These are phyloP conservation scores for Nitzschia sp. DNA, from an alignment of 108 stramenopile species.

Conservation along the genomic window DNA sequence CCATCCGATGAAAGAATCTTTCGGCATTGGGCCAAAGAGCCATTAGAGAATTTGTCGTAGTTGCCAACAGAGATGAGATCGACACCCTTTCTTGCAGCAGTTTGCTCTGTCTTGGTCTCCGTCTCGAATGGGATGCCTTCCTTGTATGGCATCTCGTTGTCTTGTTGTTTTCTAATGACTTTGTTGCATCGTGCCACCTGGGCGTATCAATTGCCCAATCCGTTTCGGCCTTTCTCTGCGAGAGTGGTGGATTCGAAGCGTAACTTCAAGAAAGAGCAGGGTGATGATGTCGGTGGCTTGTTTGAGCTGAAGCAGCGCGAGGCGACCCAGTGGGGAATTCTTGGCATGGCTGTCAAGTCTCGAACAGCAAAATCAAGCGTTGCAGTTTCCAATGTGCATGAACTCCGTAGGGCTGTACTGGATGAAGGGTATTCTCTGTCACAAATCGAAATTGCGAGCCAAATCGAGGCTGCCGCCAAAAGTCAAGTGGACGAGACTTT, in stretches of 20 bases:
- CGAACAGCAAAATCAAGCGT: conserved; percentile 3
- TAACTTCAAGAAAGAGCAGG: not conserved
- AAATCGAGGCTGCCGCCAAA: conserved; percentile 12
- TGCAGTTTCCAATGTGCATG: conserved; percentile 8
- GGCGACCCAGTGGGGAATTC: conserved; percentile 4
- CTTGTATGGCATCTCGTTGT: no score
- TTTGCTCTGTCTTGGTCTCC: no score
- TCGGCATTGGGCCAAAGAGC: no score
- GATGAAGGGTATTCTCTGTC: conserved; percentile 9
- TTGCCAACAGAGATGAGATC: no score
- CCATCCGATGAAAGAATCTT: no score
- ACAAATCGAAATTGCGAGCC: conserved; percentile 1
- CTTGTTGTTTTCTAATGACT: no score
- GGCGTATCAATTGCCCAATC: no score
- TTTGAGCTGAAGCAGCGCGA: not conserved
- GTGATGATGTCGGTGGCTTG: not conserved
- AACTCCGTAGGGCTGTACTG: conserved; percentile 13
- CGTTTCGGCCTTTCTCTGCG: not conserved
- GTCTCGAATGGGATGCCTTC: no score
- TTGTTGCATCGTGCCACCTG: no score
- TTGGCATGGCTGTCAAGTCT: not conserved
- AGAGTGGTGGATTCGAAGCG: not conserved
- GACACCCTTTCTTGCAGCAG: no score
- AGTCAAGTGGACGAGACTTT: conserved; percentile 15
- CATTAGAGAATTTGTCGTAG: no score